Evolutionary conservation across 1,139 yeast species (phyloP), one percentile per base, ranked within the genome.

Genomic region (Blastobotrys indianensis): DNA sequence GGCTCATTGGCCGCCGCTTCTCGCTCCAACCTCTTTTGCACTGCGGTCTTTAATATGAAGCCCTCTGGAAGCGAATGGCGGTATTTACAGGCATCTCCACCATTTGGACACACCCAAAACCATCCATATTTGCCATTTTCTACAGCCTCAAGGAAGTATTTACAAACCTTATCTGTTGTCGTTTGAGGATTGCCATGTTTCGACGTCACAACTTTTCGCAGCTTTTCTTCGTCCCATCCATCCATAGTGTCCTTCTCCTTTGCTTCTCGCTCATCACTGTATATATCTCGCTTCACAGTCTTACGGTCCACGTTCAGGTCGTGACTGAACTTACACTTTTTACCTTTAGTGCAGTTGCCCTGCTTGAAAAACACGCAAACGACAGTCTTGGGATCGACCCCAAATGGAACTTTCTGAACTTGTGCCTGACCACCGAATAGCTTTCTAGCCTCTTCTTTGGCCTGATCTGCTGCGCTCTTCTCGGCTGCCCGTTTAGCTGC

Each of bases 61-160:
- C 98, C 99, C 39, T 94, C 88, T 37, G 99, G 99, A 59, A 94
- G 75, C n/a, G 97, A 84, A 68, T 94, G 99, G 66, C 78, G 81
- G 72, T 94, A 94, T 73, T 84, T 92, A 77, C 99, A 94, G 48
- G 79, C 83, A 56, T 83, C 81, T 53, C 96, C 97, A 36, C 92
- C 92, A 58, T 86, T 86, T 32, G 98, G 99, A 72, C 99, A 92
- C 30, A 78, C 77, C 99, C 98, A 92, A 68, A 92, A 90, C 98
- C 98, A 92, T 59, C 99, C 98, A 64, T 94, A 92, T 65, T 92
- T 90, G 48, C 94, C 94, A 62, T 88, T 88, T 63, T 94, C 98
- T 51, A 94, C 97, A 0, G 98, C 98, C 51, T 88, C 96, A 58
- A 92, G 85, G 69, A 94, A 94, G 67, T 68, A 80, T 66, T 90